Conservation (phyloP, 768 basidiomycete species). For the Lepiota subincarnata region DNA sequence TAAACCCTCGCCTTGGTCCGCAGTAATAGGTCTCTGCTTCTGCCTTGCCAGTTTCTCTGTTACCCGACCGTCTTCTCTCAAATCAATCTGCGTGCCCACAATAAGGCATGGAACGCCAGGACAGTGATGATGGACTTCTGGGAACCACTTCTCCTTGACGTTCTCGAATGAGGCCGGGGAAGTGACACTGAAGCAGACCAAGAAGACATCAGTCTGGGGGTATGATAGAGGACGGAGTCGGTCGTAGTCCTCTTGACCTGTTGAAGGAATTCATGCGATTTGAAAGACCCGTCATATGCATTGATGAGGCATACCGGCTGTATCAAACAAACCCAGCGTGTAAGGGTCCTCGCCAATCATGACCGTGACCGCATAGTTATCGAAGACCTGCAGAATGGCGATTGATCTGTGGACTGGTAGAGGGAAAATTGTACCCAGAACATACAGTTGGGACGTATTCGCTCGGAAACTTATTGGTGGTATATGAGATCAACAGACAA, state of each 20-base stretch:
- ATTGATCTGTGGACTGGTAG: slow-evolving; percentile 17
- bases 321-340: slow-evolving; percentile 97
- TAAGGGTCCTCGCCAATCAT: slow-evolving; percentile 99
- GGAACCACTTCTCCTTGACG: slow-evolving; percentile 99
- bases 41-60: slow-evolving; percentile 93
- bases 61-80: slow-evolving; percentile 90
- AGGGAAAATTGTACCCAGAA: slow-evolving; percentile 24
- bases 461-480: slow-evolving; percentile 96
- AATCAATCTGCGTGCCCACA: slow-evolving; percentile 96
- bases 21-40: slow-evolving; percentile 90
- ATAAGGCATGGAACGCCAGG: slow-evolving; percentile 99
- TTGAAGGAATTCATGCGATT: slow-evolving; percentile 8
- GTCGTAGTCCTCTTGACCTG: slow-evolving; percentile 99
- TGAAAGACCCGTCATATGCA: slow-evolving; percentile 8
- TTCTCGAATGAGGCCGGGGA: slow-evolving; percentile 99
- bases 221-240: slow-evolving; percentile 98
- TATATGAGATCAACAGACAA: slow-evolving; percentile 95
- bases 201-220: slow-evolving; percentile 99
- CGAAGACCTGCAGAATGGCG: slow-evolving; percentile 64
- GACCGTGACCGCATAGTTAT: slow-evolving; percentile 99
- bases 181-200: slow-evolving; percentile 99
- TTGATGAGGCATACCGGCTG: slow-evolving; percentile 66
- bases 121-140: slow-evolving; percentile 99
- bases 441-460: slow-evolving; percentile 98
- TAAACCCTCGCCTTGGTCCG: slow-evolving; percentile 88